A percentile compares a stretch with the other conserved stretches of the same genome.
Evolutionary conservation across 225 moss, liverwort and hornwort genomes (phyloP).

Genomic region (Straminergon stramineum): DNA sequence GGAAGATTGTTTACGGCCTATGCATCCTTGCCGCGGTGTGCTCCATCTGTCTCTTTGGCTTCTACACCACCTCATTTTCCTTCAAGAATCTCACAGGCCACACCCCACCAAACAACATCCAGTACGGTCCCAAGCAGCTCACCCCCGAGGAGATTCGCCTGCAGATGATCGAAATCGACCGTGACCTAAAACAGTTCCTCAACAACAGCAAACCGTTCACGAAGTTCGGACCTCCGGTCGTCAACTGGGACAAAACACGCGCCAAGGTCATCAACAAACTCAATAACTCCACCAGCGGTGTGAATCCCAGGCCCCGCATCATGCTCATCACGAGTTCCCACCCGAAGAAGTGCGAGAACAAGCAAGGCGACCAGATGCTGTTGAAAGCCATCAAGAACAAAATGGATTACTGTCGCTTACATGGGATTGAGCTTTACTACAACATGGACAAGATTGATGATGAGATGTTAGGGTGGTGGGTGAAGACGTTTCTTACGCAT

Average conservation of each 20-base stretch:
- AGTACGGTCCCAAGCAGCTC: constrained; percentile 15
- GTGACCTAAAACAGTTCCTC: background rate
- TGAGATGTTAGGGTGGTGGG: constrained; percentile 53
- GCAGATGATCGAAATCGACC: constrained; percentile 16
- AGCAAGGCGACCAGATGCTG: constrained; percentile 44
- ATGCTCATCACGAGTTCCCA: constrained; percentile 46
- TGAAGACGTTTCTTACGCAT: constrained; percentile 43
- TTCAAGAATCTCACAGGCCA: background rate
- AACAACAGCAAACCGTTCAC: constrained; percentile 39
- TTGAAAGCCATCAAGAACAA: constrained; percentile 50
- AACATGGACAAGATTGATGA: constrained; percentile 46
- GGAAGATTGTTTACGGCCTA: background rate
- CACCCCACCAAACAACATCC: background rate
- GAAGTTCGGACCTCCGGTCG: constrained; percentile 26
- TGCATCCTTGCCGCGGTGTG: constrained; percentile 18
- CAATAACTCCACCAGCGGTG: constrained; percentile 23
- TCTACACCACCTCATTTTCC: background rate
- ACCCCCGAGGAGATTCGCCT: constrained; percentile 16
- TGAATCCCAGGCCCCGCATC: constrained; percentile 31
- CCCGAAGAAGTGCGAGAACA: constrained; percentile 36
- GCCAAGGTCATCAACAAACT: background rate
- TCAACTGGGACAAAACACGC: constrained; percentile 20
- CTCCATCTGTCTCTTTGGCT: constrained; percentile 7
- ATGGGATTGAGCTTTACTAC: constrained; percentile 37
- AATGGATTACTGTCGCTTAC: constrained; percentile 42